A percentile compares a stretch with the other conserved stretches of the same genome.
Conservation (phyloP, 176 grass and related monocot genomes). For the Canna indica region DNA sequence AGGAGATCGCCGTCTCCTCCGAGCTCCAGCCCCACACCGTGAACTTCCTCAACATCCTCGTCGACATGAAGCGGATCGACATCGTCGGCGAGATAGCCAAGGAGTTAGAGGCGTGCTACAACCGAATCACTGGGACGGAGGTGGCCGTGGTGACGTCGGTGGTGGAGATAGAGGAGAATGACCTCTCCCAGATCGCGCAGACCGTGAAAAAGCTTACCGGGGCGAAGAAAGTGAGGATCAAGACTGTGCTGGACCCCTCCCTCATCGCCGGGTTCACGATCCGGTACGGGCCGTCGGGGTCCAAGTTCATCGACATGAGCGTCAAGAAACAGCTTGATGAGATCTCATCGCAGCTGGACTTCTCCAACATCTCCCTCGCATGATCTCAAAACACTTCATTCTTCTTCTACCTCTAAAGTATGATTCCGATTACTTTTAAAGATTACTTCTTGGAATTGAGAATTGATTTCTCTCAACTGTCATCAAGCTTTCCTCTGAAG, state of each 20-base stretch:
- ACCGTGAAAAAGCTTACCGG: constrained; percentile 54
- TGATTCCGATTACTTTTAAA: no score
- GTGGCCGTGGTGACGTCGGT: constrained; percentile 70
- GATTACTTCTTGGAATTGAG: no score
- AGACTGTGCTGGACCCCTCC: constrained; percentile 52
- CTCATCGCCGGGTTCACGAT: constrained; percentile 90
- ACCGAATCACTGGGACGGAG: constrained; percentile 64
- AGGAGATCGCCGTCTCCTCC: constrained; percentile 51
- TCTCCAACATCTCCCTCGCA: constrained; percentile 38
- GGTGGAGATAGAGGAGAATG: constrained; percentile 66
- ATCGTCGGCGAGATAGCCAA: constrained; percentile 50
- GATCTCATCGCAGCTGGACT: constrained; percentile 47
- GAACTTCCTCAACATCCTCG: constrained; percentile 77
- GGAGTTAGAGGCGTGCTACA: constrained; percentile 76
- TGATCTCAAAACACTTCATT: background rate
- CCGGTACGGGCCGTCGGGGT: constrained; percentile 50
- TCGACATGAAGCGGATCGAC: constrained; percentile 45
- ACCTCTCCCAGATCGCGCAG: constrained; percentile 79
- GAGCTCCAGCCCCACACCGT: constrained; percentile 48
- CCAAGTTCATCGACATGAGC: constrained; percentile 84
- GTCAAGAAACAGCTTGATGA: constrained; percentile 80
- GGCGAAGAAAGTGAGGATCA: constrained; percentile 72
- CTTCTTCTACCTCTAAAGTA: no score
- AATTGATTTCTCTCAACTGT: no score
- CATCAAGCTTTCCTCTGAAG: no score